Base-by-base conservation (phyloP, 345 rosid species). In the Arabis alpina region DNA sequence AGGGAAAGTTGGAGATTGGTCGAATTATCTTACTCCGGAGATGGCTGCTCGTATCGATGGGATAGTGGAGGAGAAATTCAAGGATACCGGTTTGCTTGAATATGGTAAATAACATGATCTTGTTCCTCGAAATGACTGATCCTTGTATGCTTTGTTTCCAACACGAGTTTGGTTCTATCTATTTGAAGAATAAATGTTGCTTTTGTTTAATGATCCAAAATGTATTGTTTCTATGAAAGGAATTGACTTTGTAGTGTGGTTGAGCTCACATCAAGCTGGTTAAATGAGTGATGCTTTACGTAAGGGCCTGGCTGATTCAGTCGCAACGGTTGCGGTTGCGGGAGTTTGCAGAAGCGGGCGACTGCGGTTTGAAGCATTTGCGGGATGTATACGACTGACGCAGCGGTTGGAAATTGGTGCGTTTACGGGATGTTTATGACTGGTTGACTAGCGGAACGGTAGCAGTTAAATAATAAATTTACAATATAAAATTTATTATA, bases 1-100 rank as follows among this genome's bases (percentile, higher is more conserved):
- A 67, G 84, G 81, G 2, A 67, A 67, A 28, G 84, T 78, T 8
- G 84, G 86, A 52, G 86, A 79, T 52, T 83, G 81, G 78, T 1
- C 62, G 6, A 76, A 74, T 19, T 79, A 74, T 74, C 43, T 80
- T 25, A 61, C 79, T 24, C 61, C 73, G 1, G 73, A 79, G 59
- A 83, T 80, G 86, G 75, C 64, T 0, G 74, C 71, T 16, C 82
- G 79, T n/a, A 14, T 83, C 7, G 76, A 71, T 23, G 57, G 41
- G 30, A 2, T 80, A 4, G 45, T 66, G 58, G 71, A 57, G 25
- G 70, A 73, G 12, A 78, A 73, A 54, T 64, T 83, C 8, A 44
- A 43, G 4, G 81, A 75, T 1, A 54, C 74, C 0, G 77, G 86
- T 11, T 70, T 80, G 45, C 51, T 76, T 32, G 60, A 68, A 28